These are phyloP conservation scores for Rubus parviflorus DNA, from an alignment of 306 rosid species.

Conservation along the genomic window DNA sequence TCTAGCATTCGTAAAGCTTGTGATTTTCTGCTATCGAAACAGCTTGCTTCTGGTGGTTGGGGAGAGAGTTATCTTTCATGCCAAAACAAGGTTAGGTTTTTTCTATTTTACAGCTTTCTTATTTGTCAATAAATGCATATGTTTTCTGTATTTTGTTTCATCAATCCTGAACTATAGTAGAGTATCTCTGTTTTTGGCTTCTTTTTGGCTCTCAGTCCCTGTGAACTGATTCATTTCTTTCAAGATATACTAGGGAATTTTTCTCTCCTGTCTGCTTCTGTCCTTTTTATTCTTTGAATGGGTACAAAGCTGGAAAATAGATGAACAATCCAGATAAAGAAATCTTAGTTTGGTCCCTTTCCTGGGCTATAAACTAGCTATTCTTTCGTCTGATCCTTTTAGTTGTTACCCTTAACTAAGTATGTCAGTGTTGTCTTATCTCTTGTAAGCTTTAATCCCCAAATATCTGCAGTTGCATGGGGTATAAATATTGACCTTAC, in stretches of 20 bases:
- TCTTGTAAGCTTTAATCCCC: not conserved
- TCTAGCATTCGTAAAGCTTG: conserved; percentile 66
- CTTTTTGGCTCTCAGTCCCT: not conserved
- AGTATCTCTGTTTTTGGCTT: not conserved
- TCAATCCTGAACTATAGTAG: not conserved
- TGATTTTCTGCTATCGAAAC: conserved; percentile 73
- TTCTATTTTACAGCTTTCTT: conserved; percentile 2
- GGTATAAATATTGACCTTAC: not conserved
- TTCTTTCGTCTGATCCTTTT: not conserved
- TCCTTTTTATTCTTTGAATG: not conserved
- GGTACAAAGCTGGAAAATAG: not conserved
- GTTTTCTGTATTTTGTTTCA: not conserved
- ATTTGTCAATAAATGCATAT: not conserved
- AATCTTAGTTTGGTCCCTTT: not conserved
- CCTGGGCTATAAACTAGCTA: not conserved
- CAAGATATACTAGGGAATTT: not conserved
- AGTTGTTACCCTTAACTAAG: not conserved
- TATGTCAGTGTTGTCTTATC: not conserved
- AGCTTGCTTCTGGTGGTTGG: conserved; percentile 86
- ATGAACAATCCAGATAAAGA: not conserved
- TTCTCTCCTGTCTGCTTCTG: not conserved
- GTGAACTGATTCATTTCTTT: not conserved
- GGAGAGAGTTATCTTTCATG: conserved; percentile 85
- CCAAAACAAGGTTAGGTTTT: conserved; percentile 70
- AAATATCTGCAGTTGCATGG: not conserved